phyloP scores from a whole-genome alignment of 202 grass and related monocot species.

The Carex arenaria region DNA sequence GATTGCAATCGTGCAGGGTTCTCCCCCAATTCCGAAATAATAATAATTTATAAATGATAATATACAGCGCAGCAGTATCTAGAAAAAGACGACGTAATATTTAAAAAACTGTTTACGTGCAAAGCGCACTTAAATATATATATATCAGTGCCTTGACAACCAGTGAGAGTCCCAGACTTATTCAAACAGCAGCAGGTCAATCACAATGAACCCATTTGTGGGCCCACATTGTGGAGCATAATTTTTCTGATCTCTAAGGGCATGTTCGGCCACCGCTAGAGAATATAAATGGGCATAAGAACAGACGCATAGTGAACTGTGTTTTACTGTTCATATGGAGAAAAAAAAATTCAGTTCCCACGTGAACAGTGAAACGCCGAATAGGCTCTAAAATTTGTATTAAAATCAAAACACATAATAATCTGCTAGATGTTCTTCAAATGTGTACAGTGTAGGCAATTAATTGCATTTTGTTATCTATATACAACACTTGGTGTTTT shows the following conservation, averaged over 20 bases:
- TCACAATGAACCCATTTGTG: neutral
- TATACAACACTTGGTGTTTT: neutral
- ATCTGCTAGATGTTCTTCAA: neutral
- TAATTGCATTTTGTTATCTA: neutral
- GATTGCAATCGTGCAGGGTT: neutral
- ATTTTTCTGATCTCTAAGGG: neutral
- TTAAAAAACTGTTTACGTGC: neutral
- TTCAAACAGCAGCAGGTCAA: neutral
- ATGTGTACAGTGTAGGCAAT: neutral
- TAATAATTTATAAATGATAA: neutral
- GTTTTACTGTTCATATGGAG: too few relatives aligned
- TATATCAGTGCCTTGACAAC: neutral
- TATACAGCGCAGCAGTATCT: neutral
- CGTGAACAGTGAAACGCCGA: too few relatives aligned
- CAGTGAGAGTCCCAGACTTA: neutral
- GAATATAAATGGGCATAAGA: too few relatives aligned
- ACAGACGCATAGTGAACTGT: too few relatives aligned
- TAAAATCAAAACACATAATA: neutral
- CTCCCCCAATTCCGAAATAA: neutral
- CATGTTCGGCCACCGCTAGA: too few relatives aligned
- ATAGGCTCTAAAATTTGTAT: too few relatives aligned
- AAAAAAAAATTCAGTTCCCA: too few relatives aligned
- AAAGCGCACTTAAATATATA: neutral
- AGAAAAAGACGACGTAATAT: neutral
- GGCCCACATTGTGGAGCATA: conserved; percentile 3